Base-by-base conservation (phyloP, 73 alveolate species). In the Blepharisma japonicum region DNA sequence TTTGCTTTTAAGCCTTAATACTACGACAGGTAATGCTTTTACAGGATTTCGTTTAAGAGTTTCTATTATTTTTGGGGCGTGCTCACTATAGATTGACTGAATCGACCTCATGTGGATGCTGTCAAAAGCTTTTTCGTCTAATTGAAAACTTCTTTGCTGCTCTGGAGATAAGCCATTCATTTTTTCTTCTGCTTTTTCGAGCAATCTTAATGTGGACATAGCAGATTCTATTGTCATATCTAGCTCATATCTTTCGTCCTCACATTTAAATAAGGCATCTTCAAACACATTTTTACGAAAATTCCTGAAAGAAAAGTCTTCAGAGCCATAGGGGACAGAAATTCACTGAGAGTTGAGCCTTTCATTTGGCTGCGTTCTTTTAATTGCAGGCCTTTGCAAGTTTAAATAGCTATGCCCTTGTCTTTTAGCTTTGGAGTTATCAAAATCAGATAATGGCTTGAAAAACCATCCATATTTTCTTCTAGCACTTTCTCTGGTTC, bases 171-270 rank as follows among this genome's bases (percentile, higher is more conserved):
- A 9, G 18, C 14, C 2, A 61, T 61, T 61, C 39, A 39, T 39
- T 61, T 61, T 39, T 18, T 61, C 74, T 14, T 14, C 47, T 61
- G 74, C 39, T n/a, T 61, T 61, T 61, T 61, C 74, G 14, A 61
- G 47, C 14, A 61, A 25, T 25, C 46, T 61, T 61, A 61, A 5
- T 8, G 74, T 61, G 46, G 14, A 61, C n/a, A n/a, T 8, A 18
- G 74, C 74, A 25, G 18, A 14, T 70, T 70, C 80, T 11, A 38
- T 70, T 20, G 78, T 72, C 67, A 81, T 81, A 72, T 85, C 92
- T 42, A 70, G 85, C 77, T 85, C 92, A 81, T 67, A 85, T 46
- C 88, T 80, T 61, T 85, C 92, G 61, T 85, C 92, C 47, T 85
- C 92, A 81, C 88, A 78, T 56, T 85, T 85, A 84, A 85, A 85